Evolutionary conservation across 768 basidiomycete genomes (phyloP), one percentile per base, ranked within the genome.

Genomic region (Fomitopsis serialis): DNA sequence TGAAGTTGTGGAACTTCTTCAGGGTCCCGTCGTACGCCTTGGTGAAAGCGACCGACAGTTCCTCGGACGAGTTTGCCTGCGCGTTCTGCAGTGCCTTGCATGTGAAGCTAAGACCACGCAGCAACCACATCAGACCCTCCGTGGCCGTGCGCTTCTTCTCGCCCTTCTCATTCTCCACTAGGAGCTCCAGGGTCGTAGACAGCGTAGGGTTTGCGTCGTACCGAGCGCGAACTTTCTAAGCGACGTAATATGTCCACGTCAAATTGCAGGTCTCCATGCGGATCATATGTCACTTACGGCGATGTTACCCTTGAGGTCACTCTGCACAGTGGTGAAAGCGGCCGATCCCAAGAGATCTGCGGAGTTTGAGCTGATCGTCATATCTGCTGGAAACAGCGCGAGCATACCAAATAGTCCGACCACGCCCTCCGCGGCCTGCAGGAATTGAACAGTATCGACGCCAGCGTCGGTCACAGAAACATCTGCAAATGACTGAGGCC

Each of bases 231-330:
- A 97, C 85, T 95, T 99, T 99, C 96, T 97, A 54, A 29, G 8
- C n/a, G 25, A 40, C 34, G 47, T 42, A 27, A 24, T 48, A 32
- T 32, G n/a, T n/a, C 29, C 11, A 11, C 5, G 29, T 32, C 29
- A 32, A 11, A 32, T 11, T 32, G 29, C 5, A 32, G 11, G 11
- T 34, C 37, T 29, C 45, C 46, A 32, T 48, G 56, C 50, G 43
- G 53, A 19, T 25, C 42, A 35, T 29, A 36, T 36, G 37, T 36
- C 56, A 67, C 81, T 62, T 63, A 97, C 96, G 47, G 75, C 72
- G 70, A 98, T 97, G 73, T 99, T 99, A 27, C 93, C 92, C 52
- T 79, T 89, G 62, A 99, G 62, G 72, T 99, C 97, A 61, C 66
- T 78, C 70, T 92, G 85, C 17, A 99, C 97, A 35, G 86, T 75